Conservation (phyloP, 352 stramenopile species). For the Pelagophyceae sp. region DNA sequence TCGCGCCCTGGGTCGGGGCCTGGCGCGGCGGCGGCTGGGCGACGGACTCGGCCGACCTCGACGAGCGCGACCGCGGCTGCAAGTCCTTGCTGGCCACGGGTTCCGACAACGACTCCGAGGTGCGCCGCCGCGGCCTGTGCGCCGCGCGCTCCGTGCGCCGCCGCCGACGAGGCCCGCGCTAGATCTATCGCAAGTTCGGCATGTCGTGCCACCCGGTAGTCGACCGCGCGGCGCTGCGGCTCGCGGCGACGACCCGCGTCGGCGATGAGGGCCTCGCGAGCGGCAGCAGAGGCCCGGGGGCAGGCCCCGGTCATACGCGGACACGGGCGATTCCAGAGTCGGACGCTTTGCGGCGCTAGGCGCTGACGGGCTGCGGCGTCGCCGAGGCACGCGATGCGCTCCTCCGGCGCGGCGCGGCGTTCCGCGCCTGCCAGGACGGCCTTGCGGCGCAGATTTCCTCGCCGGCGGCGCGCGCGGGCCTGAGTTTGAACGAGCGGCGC, state of each 20-base stretch:
- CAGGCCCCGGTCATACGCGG: too few species aligned
- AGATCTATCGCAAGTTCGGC: too few species aligned
- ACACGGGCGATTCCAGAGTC: too few species aligned
- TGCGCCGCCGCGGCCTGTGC: too few species aligned
- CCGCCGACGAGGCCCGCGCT: too few species aligned
- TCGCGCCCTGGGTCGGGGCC: neutral
- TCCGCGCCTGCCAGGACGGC: neutral
- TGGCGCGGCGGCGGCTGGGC: neutral
- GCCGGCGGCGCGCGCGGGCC: neutral
- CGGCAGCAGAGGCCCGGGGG: too few species aligned
- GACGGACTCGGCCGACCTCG: neutral
- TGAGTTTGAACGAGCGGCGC: neutral
- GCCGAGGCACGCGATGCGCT: neutral
- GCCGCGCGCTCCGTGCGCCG: too few species aligned
- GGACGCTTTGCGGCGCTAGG: too few species aligned
- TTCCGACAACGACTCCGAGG: constrained; percentile 2
- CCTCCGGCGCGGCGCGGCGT: neutral
- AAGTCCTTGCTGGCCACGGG: neutral
- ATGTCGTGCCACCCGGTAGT: constrained; percentile 4
- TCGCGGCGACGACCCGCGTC: neutral
- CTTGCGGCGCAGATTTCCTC: neutral
- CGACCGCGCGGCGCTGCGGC: neutral
- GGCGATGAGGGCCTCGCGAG: neutral
- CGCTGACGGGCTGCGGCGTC: neutral
- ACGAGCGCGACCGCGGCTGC: neutral